phyloP scores from a whole-genome alignment of 225 moss, liverwort and hornwort genomes.

The Neckera pumila region DNA sequence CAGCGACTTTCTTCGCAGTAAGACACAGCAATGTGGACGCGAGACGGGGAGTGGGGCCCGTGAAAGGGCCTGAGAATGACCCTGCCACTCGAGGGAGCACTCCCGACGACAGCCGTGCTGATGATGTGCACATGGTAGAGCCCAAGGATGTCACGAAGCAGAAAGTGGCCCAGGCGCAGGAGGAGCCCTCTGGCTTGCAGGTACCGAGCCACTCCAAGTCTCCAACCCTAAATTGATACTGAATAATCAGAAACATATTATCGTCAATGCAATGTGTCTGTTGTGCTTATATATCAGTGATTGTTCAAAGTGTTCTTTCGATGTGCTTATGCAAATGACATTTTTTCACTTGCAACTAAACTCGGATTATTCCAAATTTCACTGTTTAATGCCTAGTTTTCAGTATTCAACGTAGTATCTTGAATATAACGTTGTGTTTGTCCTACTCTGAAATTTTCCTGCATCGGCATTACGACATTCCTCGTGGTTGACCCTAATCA shows the following conservation, averaged over 20 bases:
- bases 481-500: not conserved
- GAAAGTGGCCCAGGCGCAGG: slow-evolving; percentile 58
- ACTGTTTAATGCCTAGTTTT: not conserved
- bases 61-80: slow-evolving; percentile 46
- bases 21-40: slow-evolving; percentile 26
- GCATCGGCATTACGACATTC: not conserved
- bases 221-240: not conserved
- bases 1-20: not conserved
- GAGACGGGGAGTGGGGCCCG: slow-evolving; percentile 64
- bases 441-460: not conserved
- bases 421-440: not conserved
- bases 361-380: not conserved
- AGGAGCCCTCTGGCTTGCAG: slow-evolving; percentile 74
- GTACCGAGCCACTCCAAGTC: not conserved
- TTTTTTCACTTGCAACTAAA: not conserved
- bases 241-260: too few species aligned
- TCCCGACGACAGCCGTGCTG: slow-evolving; percentile 64
- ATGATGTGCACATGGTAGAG: slow-evolving; percentile 38
- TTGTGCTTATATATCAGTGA: not conserved
- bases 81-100: slow-evolving; percentile 45
- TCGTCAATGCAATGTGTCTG: not conserved
- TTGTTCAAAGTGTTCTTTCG: not conserved
- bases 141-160: slow-evolving; percentile 78
- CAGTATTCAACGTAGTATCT: not conserved
- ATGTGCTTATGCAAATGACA: not conserved